phyloP scores from a whole-genome alignment of 192 early-diverging fungal species.

The Pilobolus umbonatus region DNA sequence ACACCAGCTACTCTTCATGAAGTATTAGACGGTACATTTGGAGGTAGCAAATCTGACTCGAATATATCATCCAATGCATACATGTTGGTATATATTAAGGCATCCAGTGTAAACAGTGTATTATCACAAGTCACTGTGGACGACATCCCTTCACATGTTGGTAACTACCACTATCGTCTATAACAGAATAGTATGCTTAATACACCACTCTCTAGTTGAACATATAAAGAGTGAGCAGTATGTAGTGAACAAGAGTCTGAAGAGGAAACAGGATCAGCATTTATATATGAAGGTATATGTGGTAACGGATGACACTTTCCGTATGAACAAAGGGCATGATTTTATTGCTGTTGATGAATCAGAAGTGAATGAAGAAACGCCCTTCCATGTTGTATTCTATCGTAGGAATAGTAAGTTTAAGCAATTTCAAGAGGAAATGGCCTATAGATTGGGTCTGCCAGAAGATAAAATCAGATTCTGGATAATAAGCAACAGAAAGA shows the following conservation, averaged over 20 bases:
- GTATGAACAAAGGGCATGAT: conserved; percentile 77
- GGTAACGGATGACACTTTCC: conserved; percentile 62
- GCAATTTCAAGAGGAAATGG: conserved; percentile 35
- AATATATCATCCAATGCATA: conserved; percentile 74
- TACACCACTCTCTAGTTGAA: conserved; percentile 1
- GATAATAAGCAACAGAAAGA: conserved; percentile 73
- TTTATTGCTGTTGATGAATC: conserved; percentile 62
- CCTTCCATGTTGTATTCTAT: background rate
- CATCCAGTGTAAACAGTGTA: conserved; percentile 64
- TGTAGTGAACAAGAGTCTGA: conserved; percentile 47
- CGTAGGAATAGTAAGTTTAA: conserved; percentile 53
- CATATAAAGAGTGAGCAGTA: conserved; percentile 66
- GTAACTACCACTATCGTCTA: background rate
- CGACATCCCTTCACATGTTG: conserved; percentile 77
- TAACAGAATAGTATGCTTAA: background rate
- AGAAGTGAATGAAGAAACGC: background rate
- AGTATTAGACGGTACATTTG: conserved; percentile 94
- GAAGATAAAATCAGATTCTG: conserved; percentile 71
- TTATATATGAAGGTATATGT: conserved; percentile 59
- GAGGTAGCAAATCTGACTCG: conserved; percentile 56
- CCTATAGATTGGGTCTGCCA: conserved; percentile 73
- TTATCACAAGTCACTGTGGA: conserved; percentile 55
- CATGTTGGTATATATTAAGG: conserved; percentile 97
- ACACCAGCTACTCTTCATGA: conserved; percentile 71
- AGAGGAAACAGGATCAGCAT: conserved; percentile 70